Conservation (phyloP, 2,329 filamentous ascomycete species). For the Penicillium sp. region DNA sequence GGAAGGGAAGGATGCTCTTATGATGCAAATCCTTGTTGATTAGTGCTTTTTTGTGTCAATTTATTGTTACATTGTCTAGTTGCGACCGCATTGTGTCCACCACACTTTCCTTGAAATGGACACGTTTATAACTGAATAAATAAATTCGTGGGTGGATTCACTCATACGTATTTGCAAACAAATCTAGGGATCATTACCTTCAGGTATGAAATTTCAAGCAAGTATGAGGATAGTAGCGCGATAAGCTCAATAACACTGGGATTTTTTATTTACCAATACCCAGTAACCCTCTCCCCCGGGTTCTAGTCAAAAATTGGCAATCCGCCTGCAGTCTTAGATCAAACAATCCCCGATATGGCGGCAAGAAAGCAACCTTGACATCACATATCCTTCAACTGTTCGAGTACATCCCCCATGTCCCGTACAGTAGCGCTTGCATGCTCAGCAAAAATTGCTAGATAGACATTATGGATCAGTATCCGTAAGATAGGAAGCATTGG, state of each 20-base stretch:
- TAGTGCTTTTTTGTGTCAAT: too few relatives aligned
- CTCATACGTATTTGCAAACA: slow-evolving; percentile 2
- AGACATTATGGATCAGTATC: slow-evolving; percentile 8
- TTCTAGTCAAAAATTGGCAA: background rate
- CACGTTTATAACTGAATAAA: background rate
- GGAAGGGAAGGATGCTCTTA: too few relatives aligned
- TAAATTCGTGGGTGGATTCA: slow-evolving; percentile 5
- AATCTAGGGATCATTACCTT: slow-evolving; percentile 3
- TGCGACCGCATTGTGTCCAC: background rate
- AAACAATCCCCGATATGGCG: background rate
- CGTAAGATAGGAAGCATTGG: background rate
- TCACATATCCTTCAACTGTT: slow-evolving; percentile 23
- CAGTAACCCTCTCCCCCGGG: background rate
- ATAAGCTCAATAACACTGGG: background rate
- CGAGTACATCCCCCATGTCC: slow-evolving; percentile 12
- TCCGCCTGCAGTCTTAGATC: background rate
- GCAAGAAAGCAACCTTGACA: slow-evolving; percentile 3
- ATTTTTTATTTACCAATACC: background rate
- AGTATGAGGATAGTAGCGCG: background rate
- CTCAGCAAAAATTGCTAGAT: slow-evolving; percentile 24
- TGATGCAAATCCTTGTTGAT: too few relatives aligned
- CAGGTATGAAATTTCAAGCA: background rate
- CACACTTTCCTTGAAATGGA: too few relatives aligned
- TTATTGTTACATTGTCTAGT: too few relatives aligned
- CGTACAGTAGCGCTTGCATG: slow-evolving; percentile 15